Conservation (phyloP, 2,329 filamentous ascomycete genomes). For the Geosmithia putterillii region DNA sequence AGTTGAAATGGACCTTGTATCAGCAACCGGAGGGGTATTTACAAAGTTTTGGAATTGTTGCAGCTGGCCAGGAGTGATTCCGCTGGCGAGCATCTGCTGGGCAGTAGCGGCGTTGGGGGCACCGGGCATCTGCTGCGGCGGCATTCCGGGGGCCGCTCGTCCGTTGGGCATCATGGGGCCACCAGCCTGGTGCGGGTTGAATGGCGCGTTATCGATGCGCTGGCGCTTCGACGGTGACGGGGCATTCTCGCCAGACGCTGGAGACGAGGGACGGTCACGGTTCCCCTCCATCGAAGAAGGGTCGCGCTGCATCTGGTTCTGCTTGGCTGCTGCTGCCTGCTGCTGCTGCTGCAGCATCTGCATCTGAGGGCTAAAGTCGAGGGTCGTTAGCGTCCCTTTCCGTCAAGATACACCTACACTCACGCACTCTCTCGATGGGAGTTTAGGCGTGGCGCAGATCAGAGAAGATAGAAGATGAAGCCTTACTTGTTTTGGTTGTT, state of each 20-base stretch:
- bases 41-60: constrained; percentile 61
- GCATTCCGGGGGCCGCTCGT: constrained; percentile 58
- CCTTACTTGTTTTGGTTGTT: constrained; percentile 60
- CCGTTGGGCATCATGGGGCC: constrained; percentile 58
- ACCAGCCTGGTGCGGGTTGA: constrained; percentile 56
- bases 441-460: no score
- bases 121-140: constrained; percentile 52
- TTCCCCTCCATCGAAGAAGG: constrained; percentile 79
- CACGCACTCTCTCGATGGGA: no score
- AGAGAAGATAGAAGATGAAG: neutral
- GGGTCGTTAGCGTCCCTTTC: neutral
- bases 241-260: constrained; percentile 72
- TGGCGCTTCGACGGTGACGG: constrained; percentile 87
- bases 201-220: constrained; percentile 58
- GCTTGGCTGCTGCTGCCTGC: constrained; percentile 56
- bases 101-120: constrained; percentile 34
- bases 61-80: constrained; percentile 64
- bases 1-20: constrained; percentile 76
- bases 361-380: constrained; percentile 50
- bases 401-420: neutral
- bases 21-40: constrained; percentile 43
- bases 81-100: constrained; percentile 53
- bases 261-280: constrained; percentile 69
- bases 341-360: constrained; percentile 53
- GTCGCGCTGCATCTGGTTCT: constrained; percentile 77